A percentile compares a stretch with the other conserved stretches of the same genome.
Evolutionary conservation across 805 yeast genomes (phyloP).

Genomic region (Torulaspora maleeae): DNA sequence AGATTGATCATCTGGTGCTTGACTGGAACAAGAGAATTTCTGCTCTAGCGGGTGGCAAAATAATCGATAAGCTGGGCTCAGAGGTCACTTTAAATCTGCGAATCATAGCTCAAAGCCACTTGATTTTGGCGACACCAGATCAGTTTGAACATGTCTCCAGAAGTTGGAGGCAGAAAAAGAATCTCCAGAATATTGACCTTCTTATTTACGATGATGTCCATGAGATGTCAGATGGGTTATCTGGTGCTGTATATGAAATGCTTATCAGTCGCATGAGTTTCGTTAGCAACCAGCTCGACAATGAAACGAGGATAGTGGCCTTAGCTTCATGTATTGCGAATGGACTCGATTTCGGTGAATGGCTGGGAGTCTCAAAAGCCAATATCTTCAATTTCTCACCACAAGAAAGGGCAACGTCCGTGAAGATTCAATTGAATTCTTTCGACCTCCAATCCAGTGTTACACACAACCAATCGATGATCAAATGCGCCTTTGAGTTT

Average conservation of each 20-base stretch:
- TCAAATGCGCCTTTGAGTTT: slow-evolving; percentile 45
- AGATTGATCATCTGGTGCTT: slow-evolving; percentile 43
- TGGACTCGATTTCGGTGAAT: slow-evolving; percentile 73
- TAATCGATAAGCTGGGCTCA: slow-evolving; percentile 48
- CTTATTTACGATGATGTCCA: slow-evolving; percentile 74
- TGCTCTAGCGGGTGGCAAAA: slow-evolving; percentile 52
- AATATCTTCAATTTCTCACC: slow-evolving; percentile 69
- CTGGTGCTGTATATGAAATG: slow-evolving; percentile 65
- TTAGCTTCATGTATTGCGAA: slow-evolving; percentile 66
- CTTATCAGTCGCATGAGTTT: slow-evolving; percentile 67
- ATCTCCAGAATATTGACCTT: slow-evolving; percentile 61
- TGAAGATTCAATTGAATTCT: slow-evolving; percentile 54
- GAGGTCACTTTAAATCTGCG: slow-evolving; percentile 53
- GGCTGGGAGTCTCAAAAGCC: slow-evolving; percentile 70
- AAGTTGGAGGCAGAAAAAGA: slow-evolving; percentile 76
- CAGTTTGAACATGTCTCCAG: slow-evolving; percentile 72
- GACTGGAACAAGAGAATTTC: slow-evolving; percentile 53
- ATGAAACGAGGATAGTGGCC: slow-evolving; percentile 57
- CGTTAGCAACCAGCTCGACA: slow-evolving; percentile 61
- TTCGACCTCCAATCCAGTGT: slow-evolving; percentile 40
- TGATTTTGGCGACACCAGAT: slow-evolving; percentile 71
- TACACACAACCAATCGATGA: slow-evolving; percentile 44
- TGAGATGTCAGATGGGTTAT: slow-evolving; percentile 49
- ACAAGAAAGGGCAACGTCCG: slow-evolving; percentile 48
- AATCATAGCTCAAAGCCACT: slow-evolving; percentile 54